phyloP scores from a whole-genome alignment of 1,139 yeast species.

The Kodamaea suecica region DNA sequence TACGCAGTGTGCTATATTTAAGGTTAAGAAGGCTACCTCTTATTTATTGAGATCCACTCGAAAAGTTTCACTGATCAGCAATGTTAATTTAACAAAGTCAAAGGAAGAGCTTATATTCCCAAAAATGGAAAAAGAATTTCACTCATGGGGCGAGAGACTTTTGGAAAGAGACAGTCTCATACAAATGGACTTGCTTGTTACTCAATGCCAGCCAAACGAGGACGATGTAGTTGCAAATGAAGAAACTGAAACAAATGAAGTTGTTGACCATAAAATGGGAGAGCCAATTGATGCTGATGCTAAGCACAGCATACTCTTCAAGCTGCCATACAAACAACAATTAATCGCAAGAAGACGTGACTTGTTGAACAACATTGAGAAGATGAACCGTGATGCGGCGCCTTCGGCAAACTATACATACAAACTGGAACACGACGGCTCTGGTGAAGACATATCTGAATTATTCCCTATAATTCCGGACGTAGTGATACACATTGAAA shows the following conservation, averaged over 20 bases:
- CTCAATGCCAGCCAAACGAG: neutral
- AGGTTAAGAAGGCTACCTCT: constrained; percentile 60
- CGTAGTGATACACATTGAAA: constrained; percentile 23
- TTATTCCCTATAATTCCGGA: constrained; percentile 23
- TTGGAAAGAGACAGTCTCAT: constrained; percentile 30
- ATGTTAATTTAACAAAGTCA: constrained; percentile 35
- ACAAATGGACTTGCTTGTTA: constrained; percentile 23
- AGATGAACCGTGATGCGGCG: neutral
- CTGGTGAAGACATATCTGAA: constrained; percentile 2
- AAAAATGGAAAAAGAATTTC: constrained; percentile 28
- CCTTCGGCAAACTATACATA: neutral
- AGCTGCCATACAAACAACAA: constrained; percentile 24
- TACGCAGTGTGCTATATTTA: constrained; percentile 53
- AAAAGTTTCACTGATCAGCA: constrained; percentile 46
- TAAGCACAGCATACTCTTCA: constrained; percentile 18
- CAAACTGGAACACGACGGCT: no score
- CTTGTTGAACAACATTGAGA: constrained; percentile 9
- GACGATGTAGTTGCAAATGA: constrained; percentile 7
- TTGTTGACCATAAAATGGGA: constrained; percentile 5
- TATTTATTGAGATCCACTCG: constrained; percentile 57
- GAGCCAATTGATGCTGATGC: constrained; percentile 5
- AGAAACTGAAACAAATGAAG: constrained; percentile 6
- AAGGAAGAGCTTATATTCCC: constrained; percentile 41
- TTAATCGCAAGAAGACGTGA: constrained; percentile 16
- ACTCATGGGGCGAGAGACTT: constrained; percentile 42